Evolutionary conservation across 2,329 filamentous ascomycete species (phyloP).

Genomic region (Colletotrichum costaricense): DNA sequence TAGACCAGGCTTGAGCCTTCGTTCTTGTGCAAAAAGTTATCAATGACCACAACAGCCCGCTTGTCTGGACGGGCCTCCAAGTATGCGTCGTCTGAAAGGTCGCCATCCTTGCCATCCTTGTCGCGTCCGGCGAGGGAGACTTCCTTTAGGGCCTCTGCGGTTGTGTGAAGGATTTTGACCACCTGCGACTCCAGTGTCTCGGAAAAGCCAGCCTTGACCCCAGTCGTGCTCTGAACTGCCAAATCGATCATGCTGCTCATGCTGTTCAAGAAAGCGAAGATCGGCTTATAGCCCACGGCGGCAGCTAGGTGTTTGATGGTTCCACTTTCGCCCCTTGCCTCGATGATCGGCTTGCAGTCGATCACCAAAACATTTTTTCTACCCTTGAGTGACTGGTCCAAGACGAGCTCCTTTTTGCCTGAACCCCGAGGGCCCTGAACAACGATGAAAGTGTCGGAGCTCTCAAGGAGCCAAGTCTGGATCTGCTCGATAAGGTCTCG

Average conservation of each 20-base stretch:
- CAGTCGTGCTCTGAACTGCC: conserved; percentile 92
- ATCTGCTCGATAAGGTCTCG: conserved; percentile 85
- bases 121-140: conserved; percentile 78
- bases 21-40: conserved; percentile 89
- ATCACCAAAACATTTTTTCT: conserved; percentile 84
- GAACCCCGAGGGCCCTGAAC: conserved; percentile 92
- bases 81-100: conserved; percentile 84
- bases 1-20: conserved; percentile 75
- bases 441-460: conserved; percentile 91
- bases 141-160: conserved; percentile 80
- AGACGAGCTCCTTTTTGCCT: conserved; percentile 87
- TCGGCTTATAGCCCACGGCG: conserved; percentile 89
- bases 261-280: conserved; percentile 97
- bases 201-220: conserved; percentile 93
- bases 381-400: conserved; percentile 84
- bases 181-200: conserved; percentile 92
- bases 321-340: conserved; percentile 86
- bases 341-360: conserved; percentile 93
- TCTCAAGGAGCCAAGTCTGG: conserved; percentile 87
- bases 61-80: conserved; percentile 89
- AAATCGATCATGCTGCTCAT: conserved; percentile 93
- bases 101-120: conserved; percentile 78
- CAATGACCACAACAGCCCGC: conserved; percentile 86
- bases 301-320: conserved; percentile 85
- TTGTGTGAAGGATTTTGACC: conserved; percentile 88